Evolutionary conservation across 2,329 filamentous ascomycete species (phyloP), one percentile per base, ranked within the genome.

Genomic region (Penicillium sp.): DNA sequence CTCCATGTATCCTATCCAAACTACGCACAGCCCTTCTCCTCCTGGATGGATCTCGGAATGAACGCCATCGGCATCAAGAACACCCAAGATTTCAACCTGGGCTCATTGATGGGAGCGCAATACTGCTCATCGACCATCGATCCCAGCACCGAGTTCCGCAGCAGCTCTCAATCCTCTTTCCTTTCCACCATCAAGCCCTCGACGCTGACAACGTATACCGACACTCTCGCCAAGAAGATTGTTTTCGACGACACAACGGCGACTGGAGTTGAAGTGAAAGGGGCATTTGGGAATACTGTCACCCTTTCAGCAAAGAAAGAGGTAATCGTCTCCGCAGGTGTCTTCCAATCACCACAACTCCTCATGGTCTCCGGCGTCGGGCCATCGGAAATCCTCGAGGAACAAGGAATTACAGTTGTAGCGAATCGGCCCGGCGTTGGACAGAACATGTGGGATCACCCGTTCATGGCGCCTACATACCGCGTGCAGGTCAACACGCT

Each of bases 291-390:
- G 14, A 63, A 59, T 9, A 54, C 47, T 0, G 50, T 60, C 8
- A 79, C 67, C 33, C 77, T 85, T 56, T 72, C 72, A 3, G 81
- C 83, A 21, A 78, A 74, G 16, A 75, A 75, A 29, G 84, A 86
- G 61, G 77, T 78, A 6, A 76, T 80, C 39, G 57, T 86, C 9
- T 77, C 81, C 0, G 81, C 78, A 1, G 84, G 84, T 7, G 73
- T 77, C 3, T 83, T 81, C 65, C 82, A 84, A 63, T 79, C 81
- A 0, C 83, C 83, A 0, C 81, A 85, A 58, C 69, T 84, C 7
- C 73, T 85, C 7, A 81, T 83, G 72, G 74, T 82, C 4, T 82
- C 79, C 43, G 82, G 82, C 1, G 69, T 79, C 55, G 82, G 82
- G 0, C 80, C 80, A 1, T 53, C 53, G 0, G 55, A 59, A 16